phyloP scores from a whole-genome alignment of 2,329 filamentous ascomycete genomes.

The Diaporthe eres region DNA sequence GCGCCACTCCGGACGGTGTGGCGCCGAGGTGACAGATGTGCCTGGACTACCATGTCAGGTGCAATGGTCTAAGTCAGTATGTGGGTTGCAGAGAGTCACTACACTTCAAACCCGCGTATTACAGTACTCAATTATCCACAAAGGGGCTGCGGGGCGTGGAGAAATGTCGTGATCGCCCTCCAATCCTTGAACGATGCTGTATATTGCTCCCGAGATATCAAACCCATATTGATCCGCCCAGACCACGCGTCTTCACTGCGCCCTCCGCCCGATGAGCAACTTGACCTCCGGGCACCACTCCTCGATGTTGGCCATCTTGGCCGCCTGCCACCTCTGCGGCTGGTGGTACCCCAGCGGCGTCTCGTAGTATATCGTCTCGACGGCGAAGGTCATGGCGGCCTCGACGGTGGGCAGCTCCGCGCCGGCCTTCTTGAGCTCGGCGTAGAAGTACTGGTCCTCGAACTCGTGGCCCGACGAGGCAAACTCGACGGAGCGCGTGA shows the following conservation, averaged over 20 bases:
- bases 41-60: neutral
- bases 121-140: neutral
- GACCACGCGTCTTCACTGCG: neutral
- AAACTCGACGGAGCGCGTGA: constrained; percentile 44
- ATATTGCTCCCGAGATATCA: constrained; percentile 2
- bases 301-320: constrained; percentile 35
- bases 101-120: neutral
- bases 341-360: constrained; percentile 49
- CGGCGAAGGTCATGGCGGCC: constrained; percentile 48
- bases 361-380: constrained; percentile 50
- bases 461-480: constrained; percentile 44
- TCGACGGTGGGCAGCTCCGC: constrained; percentile 47
- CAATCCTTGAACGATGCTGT: neutral
- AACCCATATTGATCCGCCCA: neutral
- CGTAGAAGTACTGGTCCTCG: constrained; percentile 53
- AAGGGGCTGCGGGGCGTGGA: neutral
- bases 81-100: neutral
- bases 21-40: constrained; percentile 7
- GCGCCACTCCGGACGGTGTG: neutral
- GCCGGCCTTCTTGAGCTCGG: constrained; percentile 46
- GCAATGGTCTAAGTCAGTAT: neutral
- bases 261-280: constrained; percentile 42
- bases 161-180: neutral
- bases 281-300: constrained; percentile 43
- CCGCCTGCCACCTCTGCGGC: constrained; percentile 42